phyloP scores from a whole-genome alignment of 2,329 filamentous ascomycete species.

The Pyrenophora graminea region DNA sequence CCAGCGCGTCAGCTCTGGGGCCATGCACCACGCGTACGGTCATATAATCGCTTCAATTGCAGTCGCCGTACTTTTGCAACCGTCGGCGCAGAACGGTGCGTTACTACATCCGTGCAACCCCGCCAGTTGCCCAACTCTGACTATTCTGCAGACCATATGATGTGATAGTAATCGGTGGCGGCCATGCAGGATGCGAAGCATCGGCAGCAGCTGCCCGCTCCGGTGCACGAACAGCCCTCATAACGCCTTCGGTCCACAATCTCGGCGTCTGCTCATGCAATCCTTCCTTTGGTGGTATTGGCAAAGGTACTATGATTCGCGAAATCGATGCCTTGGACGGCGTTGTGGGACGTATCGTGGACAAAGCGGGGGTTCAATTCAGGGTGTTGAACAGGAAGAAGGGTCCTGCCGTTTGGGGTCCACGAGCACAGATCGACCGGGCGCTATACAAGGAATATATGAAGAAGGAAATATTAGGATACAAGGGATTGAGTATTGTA shows the following conservation, averaged over 20 bases:
- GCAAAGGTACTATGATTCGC: conserved; percentile 93
- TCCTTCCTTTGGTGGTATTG: conserved; percentile 96
- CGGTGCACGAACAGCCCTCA: conserved; percentile 83
- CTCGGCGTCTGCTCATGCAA: conserved; percentile 96
- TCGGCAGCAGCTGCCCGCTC: conserved; percentile 86
- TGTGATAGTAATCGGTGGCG: conserved; percentile 93
- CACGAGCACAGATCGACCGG: conserved; percentile 92
- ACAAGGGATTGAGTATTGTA: conserved; percentile 79
- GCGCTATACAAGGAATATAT: conserved; percentile 87
- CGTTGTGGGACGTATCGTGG: conserved; percentile 82
- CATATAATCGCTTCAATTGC: conserved; percentile 41
- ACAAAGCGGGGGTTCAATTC: conserved; percentile 95
- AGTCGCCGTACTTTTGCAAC: conserved; percentile 51
- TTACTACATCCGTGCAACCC: not conserved
- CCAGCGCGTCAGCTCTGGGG: conserved; percentile 52
- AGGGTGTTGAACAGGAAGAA: conserved; percentile 85
- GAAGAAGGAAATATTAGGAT: conserved; percentile 79
- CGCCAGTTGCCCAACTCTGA: conserved; percentile 19
- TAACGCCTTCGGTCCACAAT: conserved; percentile 87
- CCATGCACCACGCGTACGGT: conserved; percentile 54
- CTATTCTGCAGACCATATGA: conserved; percentile 69
- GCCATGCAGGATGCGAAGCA: conserved; percentile 93
- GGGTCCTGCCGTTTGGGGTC: conserved; percentile 95
- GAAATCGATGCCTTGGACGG: conserved; percentile 96
- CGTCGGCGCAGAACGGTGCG: conserved; percentile 43